Base-by-base conservation (phyloP, 2,329 filamentous ascomycete species). In the Trichophyton schoenleinii region DNA sequence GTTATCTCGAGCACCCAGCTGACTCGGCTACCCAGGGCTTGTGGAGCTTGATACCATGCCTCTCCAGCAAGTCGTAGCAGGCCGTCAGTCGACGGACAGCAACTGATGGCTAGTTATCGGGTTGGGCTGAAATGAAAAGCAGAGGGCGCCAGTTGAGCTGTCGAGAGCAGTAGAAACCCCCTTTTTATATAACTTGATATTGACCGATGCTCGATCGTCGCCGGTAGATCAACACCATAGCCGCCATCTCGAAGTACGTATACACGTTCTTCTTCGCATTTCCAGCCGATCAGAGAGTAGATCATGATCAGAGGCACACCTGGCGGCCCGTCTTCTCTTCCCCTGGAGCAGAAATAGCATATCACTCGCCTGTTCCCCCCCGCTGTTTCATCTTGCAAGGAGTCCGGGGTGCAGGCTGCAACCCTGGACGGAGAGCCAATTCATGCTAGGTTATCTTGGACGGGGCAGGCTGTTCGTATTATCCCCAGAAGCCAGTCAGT, bases 11-110 rank as follows among this genome's bases (percentile, higher is more conserved):
- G 6, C 52, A 38, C 25, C 52, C 52, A 55, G 52, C 28, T 55
- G 52, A 18, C 52, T 36, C 52, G 52, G 52, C 52, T 55, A 55
- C 52, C 52, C 31, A 55, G 52, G 52, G 52, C 52, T 55, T 36
- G 52, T 55, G 52, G 52, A 55, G 52, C 52, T 34, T 20, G 52
- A 55, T 25, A 36, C 52, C 28, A 55, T 55, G 52, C n/a, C 15
- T 34, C 15, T 36, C 11, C 7, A 25, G 49, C 3, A 31, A 20
- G n/a, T 36, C 52, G 34, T n/a, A 15, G 34, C 34, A n/a, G 11
- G 28, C 31, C 28, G 34, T 18, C 18, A 18, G 18, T 18, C 18
- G 18, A 18, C 18, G 18, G 18, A 18, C 1, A 18, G 18, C 18
- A 18, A 18, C 18, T 18, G 18, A 18, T 18, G 18, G 18, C 18